Evolutionary conservation across 805 yeast species (phyloP).

Genomic region (Saccharomycopsis babjevae): DNA sequence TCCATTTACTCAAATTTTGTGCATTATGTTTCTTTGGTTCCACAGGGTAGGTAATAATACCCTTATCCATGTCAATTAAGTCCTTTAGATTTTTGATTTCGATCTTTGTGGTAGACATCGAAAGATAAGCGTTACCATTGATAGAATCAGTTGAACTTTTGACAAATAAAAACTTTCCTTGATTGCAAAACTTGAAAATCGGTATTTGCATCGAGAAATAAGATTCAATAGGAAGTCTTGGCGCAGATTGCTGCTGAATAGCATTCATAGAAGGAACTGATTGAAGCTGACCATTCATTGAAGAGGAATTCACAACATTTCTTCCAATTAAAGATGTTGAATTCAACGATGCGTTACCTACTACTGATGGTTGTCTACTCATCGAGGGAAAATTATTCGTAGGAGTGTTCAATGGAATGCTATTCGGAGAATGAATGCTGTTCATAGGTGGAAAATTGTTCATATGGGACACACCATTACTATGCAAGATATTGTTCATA

Average conservation of each 20-base stretch:
- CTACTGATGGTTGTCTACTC: not conserved
- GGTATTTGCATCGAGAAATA: slow-evolving; percentile 14
- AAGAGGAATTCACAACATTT: not conserved
- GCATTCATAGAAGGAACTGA: not conserved
- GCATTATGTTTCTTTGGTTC: slow-evolving; percentile 13
- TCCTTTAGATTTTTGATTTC: slow-evolving; percentile 5
- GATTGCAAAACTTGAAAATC: slow-evolving; percentile 4
- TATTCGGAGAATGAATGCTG: not conserved
- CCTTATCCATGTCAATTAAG: slow-evolving; percentile 6
- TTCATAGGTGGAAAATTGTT: not conserved
- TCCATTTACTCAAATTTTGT: slow-evolving; percentile 12
- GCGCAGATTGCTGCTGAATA: not conserved
- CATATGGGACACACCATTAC: not conserved
- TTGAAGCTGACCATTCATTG: not conserved
- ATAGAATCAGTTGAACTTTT: not conserved
- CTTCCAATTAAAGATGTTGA: not conserved
- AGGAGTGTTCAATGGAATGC: no score
- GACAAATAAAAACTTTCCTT: slow-evolving; percentile 9
- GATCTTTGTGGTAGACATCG: not conserved
- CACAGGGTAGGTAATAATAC: slow-evolving; percentile 11
- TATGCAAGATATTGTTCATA: not conserved
- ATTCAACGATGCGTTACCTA: not conserved
- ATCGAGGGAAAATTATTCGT: not conserved
- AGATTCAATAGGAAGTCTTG: slow-evolving; percentile 10
- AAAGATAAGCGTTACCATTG: not conserved